These are phyloP conservation scores for Rubus parviflorus DNA, from an alignment of 306 rosid species.

Conservation along the genomic window DNA sequence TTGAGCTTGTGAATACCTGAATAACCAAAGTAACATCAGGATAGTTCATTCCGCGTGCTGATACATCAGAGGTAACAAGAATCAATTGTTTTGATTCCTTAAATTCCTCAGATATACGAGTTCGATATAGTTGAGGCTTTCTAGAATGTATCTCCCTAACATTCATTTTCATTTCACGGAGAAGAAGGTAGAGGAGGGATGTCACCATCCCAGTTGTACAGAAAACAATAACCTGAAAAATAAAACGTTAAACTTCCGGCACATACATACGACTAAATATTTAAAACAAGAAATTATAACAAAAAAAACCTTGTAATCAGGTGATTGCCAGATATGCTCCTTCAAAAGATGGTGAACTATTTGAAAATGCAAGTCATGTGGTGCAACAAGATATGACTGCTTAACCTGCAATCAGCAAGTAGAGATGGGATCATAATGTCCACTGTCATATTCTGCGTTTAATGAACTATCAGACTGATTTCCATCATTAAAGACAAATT, in stretches of 20 bases:
- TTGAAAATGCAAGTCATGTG: slow-evolving; percentile 78
- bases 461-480: not conserved
- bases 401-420: slow-evolving; percentile 54
- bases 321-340: slow-evolving; percentile 65
- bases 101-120: slow-evolving; percentile 89
- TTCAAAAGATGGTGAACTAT: slow-evolving; percentile 65
- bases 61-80: slow-evolving; percentile 92
- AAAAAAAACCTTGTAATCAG: slow-evolving; percentile 71
- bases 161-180: slow-evolving; percentile 88
- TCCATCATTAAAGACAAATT: not conserved
- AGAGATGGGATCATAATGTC: slow-evolving; percentile 26
- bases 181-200: slow-evolving; percentile 63
- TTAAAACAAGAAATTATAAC: slow-evolving; percentile 16
- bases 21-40: slow-evolving; percentile 95
- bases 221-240: slow-evolving; percentile 80
- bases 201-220: slow-evolving; percentile 85
- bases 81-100: slow-evolving; percentile 63
- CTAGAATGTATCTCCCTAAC: slow-evolving; percentile 91
- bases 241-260: slow-evolving; percentile 27
- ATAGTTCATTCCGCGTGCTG: slow-evolving; percentile 89
- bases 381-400: slow-evolving; percentile 68
- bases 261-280: slow-evolving; percentile 19
- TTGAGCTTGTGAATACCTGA: slow-evolving; percentile 49
- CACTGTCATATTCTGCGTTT: not conserved
- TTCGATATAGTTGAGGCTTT: slow-evolving; percentile 80